Conservation (phyloP, 2,329 filamentous ascomycete species). For the Aspergillus novoparasiticus region DNA sequence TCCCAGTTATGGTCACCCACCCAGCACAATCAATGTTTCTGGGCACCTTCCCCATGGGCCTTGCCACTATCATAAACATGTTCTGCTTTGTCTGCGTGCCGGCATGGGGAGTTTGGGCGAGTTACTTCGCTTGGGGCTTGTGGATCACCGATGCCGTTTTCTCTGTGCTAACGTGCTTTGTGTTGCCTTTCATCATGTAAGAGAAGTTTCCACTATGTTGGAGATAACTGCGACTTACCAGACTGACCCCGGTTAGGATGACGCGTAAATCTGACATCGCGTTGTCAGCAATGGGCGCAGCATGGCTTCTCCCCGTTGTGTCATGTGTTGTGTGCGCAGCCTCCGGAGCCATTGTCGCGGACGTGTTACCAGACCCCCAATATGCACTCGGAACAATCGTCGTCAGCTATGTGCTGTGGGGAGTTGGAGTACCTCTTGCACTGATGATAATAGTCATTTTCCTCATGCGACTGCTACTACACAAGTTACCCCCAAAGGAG, state of each 20-base stretch:
- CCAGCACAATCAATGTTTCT: conserved; percentile 67
- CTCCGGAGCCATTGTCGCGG: conserved; percentile 62
- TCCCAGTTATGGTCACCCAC: conserved; percentile 64
- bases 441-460: conserved; percentile 68
- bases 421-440: conserved; percentile 61
- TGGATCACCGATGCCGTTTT: conserved; percentile 59
- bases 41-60: conserved; percentile 66
- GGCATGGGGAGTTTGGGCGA: conserved; percentile 59
- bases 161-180: conserved; percentile 53
- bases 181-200: conserved; percentile 58
- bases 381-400: conserved; percentile 64
- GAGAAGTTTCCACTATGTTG: conserved; percentile 3
- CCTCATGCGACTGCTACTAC: conserved; percentile 65
- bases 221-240: not conserved
- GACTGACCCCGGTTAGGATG: conserved; percentile 8
- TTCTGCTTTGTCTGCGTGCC: conserved; percentile 60
- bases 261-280: not conserved
- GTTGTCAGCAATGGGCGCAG: conserved; percentile 55
- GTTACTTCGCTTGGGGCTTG: conserved; percentile 55
- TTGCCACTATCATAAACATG: conserved; percentile 67
- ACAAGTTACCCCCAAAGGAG: conserved; percentile 66
- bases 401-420: conserved; percentile 69
- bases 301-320: conserved; percentile 66
- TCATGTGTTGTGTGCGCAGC: conserved; percentile 66
- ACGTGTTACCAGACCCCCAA: conserved; percentile 54